Percentiles rank a stretch among this genome's conserved stretches.
These are phyloP conservation scores for Trichophyton equinum DNA, from an alignment of 2,329 filamentous ascomycete species.

Conservation along the genomic window DNA sequence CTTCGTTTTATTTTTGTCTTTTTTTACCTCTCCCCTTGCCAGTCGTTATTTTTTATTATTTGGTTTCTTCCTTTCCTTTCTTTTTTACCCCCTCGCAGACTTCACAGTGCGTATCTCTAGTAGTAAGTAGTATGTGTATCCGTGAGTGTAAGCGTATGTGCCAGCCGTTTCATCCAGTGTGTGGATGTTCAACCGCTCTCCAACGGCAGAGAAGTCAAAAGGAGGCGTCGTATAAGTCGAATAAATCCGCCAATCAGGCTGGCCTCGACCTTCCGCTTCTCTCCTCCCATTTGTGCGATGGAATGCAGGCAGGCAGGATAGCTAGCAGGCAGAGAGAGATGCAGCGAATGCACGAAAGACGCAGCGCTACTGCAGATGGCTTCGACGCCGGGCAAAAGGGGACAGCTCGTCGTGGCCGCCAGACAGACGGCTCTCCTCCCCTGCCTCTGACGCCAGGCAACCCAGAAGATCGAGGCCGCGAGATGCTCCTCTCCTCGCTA, in stretches of 20 bases:
- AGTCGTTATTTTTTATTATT: background rate
- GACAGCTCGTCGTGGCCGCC: background rate
- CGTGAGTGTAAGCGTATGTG: background rate
- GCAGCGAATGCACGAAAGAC: constrained; percentile 3
- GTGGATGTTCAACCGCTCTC: background rate
- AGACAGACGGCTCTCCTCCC: background rate
- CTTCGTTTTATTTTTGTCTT: background rate
- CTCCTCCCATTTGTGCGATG: constrained; percentile 1
- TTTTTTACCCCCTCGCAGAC: background rate
- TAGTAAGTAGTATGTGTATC: too few species aligned
- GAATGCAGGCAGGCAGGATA: too few species aligned
- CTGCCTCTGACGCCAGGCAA: too few species aligned
- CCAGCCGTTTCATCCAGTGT: background rate
- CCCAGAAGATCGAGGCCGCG: too few species aligned
- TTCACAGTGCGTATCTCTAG: too few species aligned
- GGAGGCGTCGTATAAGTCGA: background rate
- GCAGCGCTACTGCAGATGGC: constrained; percentile 1
- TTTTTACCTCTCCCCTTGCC: background rate
- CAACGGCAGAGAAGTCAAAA: background rate
- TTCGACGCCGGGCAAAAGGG: background rate
- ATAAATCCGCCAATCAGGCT: background rate
- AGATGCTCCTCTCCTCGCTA: too few species aligned
- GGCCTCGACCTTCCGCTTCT: background rate
- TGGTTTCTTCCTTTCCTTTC: background rate
- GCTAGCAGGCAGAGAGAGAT: background rate